These are phyloP conservation scores for Sordaria brevicollis DNA, from an alignment of 495 filamentous ascomycete genomes.

Conservation along the genomic window DNA sequence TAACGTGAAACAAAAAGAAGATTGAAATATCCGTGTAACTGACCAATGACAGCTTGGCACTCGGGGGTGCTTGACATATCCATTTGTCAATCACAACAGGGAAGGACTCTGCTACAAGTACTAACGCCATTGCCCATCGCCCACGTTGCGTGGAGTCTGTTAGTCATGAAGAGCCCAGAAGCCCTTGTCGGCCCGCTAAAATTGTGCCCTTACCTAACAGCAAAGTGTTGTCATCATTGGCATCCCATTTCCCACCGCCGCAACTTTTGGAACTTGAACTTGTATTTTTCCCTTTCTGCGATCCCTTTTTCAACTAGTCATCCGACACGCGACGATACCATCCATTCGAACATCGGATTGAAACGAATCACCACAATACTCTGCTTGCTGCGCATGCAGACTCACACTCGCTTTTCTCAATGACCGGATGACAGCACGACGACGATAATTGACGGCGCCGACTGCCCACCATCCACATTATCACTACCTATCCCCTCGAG, in stretches of 20 bases:
- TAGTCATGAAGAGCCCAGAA: background rate
- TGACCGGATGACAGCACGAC: background rate
- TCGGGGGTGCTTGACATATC: background rate
- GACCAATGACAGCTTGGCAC: background rate
- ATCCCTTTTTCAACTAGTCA: background rate
- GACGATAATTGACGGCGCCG: background rate
- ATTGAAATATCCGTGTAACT: background rate
- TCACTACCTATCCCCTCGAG: background rate
- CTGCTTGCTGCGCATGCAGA: background rate
- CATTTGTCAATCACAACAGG: background rate
- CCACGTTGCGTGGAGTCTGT: background rate
- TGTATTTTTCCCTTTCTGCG: background rate
- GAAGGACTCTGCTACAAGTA: background rate
- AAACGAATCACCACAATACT: background rate
- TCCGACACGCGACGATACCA: background rate
- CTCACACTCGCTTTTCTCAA: background rate
- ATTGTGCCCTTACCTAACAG: background rate
- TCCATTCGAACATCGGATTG: background rate
- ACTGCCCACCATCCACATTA: background rate
- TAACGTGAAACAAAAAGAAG: background rate
- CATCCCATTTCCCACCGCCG: background rate
- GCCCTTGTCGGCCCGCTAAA: background rate
- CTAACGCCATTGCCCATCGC: background rate
- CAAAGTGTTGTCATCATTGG: background rate
- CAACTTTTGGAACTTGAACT: no score